Conservation (phyloP, 805 yeast species). For the Yamadazyma philogaea region DNA sequence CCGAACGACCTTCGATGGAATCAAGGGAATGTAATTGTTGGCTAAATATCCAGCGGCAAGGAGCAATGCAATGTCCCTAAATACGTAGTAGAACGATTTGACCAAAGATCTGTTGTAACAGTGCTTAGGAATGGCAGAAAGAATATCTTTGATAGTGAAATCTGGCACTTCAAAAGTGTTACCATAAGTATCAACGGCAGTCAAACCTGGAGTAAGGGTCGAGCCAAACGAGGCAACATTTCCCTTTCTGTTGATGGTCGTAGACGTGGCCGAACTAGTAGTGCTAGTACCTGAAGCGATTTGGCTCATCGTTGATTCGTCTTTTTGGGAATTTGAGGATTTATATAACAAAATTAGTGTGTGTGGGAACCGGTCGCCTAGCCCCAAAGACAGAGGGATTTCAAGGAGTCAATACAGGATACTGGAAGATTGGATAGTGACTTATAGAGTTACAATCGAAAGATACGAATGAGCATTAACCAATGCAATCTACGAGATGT, state of each 20-base stretch:
- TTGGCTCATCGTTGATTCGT: constrained; percentile 4
- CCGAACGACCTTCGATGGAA: constrained; percentile 45
- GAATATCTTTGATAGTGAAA: constrained; percentile 69
- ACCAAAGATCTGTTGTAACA: constrained; percentile 64
- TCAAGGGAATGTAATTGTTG: constrained; percentile 49
- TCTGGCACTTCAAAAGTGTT: constrained; percentile 71
- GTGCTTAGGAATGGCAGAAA: constrained; percentile 67
- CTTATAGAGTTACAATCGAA: too few species aligned
- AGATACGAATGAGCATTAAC: too few species aligned
- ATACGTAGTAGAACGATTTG: constrained; percentile 60
- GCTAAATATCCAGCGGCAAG: constrained; percentile 52
- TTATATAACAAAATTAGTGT: background rate
- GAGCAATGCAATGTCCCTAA: constrained; percentile 53
- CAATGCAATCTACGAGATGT: too few species aligned
- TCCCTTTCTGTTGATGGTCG: constrained; percentile 31
- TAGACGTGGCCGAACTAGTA: constrained; percentile 12
- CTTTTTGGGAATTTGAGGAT: background rate
- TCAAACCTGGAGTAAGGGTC: constrained; percentile 18
- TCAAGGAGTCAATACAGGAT: too few species aligned
- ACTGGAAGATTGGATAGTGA: background rate
- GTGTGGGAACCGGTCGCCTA: background rate
- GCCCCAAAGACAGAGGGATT: too few species aligned
- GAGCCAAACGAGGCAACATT: constrained; percentile 37
- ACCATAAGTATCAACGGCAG: constrained; percentile 60
- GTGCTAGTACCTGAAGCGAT: constrained; percentile 7